Conservation (phyloP, 2,329 filamentous ascomycete genomes). For the Neospermospora avenae region DNA sequence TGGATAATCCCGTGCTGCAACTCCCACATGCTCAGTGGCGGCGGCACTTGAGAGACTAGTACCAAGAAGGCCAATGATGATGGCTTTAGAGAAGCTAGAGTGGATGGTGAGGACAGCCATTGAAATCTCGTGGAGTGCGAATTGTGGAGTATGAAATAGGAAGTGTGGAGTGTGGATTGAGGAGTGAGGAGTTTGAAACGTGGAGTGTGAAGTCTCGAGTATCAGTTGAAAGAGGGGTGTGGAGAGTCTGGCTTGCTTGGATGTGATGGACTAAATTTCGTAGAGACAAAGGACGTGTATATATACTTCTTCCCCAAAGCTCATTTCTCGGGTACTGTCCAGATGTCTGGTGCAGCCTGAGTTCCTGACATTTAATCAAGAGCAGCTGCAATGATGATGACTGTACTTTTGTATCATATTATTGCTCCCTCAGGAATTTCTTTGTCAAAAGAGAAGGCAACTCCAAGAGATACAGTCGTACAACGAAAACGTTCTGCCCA, state of each 20-base stretch:
- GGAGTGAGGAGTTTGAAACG: neutral
- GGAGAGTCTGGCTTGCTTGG: neutral
- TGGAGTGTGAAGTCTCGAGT: neutral
- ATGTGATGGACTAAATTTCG: neutral
- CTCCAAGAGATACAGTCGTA: neutral
- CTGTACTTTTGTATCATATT: neutral
- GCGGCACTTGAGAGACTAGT: neutral
- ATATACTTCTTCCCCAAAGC: neutral
- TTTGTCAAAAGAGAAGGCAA: neutral
- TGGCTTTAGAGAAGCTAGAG: neutral
- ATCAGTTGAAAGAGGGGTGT: neutral
- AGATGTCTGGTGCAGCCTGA: neutral
- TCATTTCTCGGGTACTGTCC: neutral
- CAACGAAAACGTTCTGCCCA: neutral
- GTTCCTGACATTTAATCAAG: neutral
- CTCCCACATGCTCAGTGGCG: neutral
- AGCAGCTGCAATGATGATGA: neutral
- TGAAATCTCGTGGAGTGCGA: neutral
- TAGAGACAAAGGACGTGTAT: neutral
- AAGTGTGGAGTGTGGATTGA: neutral
- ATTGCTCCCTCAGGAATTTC: neutral
- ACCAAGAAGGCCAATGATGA: neutral
- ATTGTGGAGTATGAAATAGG: neutral
- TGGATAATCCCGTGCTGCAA: conserved; percentile 2
- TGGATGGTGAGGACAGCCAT: neutral